Evolutionary conservation across 441 rosid genomes (phyloP).

Genomic region (Adansonia grandidieri): DNA sequence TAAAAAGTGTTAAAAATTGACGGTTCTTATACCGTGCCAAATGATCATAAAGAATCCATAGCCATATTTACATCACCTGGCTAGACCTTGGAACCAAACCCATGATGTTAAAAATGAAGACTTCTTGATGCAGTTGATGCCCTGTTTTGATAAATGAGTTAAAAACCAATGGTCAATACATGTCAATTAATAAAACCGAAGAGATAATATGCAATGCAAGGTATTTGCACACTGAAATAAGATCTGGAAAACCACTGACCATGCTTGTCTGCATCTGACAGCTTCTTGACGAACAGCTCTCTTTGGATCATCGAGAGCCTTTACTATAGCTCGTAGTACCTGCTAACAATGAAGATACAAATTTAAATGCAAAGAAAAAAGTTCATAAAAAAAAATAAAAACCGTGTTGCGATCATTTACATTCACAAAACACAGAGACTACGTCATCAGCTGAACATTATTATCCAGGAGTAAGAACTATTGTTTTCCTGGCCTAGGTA

Average conservation of each 20-base stretch:
- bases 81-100: background rate
- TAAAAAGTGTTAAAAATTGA: background rate
- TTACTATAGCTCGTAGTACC: constrained; percentile 65
- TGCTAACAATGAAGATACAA: constrained; percentile 27
- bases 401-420: background rate
- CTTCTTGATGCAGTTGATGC: constrained; percentile 47
- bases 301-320: constrained; percentile 83
- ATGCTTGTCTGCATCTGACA: constrained; percentile 74
- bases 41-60: constrained; percentile 16
- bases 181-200: background rate
- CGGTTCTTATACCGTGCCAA: background rate
- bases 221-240: constrained; percentile 1
- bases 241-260: constrained; percentile 51
- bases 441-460: background rate
- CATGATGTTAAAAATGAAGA: constrained; percentile 24
- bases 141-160: constrained; percentile 42
- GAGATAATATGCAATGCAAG: no score
- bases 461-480: background rate
- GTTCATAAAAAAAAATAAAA: background rate
- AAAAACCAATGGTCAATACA: constrained; percentile 7
- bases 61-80: constrained; percentile 9
- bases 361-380: constrained; percentile 14
- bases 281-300: constrained; percentile 86
- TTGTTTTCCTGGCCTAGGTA: background rate
- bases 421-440: background rate